These are phyloP conservation scores for Neocucurbitaria cava DNA, from an alignment of 2,329 filamentous ascomycete species.

Conservation along the genomic window DNA sequence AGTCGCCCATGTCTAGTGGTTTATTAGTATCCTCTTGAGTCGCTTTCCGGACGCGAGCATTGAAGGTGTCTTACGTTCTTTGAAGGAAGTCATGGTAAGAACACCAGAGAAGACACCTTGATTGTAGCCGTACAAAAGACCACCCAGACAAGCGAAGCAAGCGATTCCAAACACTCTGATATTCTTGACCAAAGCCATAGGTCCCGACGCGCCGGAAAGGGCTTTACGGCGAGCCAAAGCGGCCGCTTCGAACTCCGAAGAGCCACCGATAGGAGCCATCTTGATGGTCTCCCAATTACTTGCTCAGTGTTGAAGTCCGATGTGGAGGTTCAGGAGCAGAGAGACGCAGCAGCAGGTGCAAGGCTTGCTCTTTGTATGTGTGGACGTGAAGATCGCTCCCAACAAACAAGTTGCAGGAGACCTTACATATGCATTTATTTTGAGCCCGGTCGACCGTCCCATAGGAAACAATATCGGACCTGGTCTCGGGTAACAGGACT, in stretches of 20 bases:
- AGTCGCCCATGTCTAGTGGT: slow-evolving; percentile 50
- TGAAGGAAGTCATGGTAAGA: slow-evolving; percentile 57
- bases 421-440: slow-evolving; percentile 8
- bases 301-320: slow-evolving; percentile 1
- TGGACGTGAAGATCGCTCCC: slow-evolving; percentile 1
- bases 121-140: slow-evolving; percentile 73
- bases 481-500: slow-evolving; percentile 3
- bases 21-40: background rate
- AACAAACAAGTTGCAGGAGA: background rate
- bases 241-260: slow-evolving; percentile 48
- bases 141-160: slow-evolving; percentile 60
- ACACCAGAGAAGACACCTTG: slow-evolving; percentile 79
- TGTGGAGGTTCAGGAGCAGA: background rate
- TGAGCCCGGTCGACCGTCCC: slow-evolving; percentile 3
- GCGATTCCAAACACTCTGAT: slow-evolving; percentile 62
- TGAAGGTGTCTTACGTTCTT: slow-evolving; percentile 38
- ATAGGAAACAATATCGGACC: slow-evolving; percentile 14
- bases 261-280: slow-evolving; percentile 50
- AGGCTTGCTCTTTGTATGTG: slow-evolving; percentile 4
- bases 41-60: background rate
- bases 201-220: slow-evolving; percentile 51
- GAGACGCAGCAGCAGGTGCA: background rate
- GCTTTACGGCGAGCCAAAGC: slow-evolving; percentile 51
- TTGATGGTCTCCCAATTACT: slow-evolving; percentile 2
- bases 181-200: slow-evolving; percentile 58